Conservation (phyloP, 2,329 filamentous ascomycete genomes). For the Epichloe sibirici region DNA sequence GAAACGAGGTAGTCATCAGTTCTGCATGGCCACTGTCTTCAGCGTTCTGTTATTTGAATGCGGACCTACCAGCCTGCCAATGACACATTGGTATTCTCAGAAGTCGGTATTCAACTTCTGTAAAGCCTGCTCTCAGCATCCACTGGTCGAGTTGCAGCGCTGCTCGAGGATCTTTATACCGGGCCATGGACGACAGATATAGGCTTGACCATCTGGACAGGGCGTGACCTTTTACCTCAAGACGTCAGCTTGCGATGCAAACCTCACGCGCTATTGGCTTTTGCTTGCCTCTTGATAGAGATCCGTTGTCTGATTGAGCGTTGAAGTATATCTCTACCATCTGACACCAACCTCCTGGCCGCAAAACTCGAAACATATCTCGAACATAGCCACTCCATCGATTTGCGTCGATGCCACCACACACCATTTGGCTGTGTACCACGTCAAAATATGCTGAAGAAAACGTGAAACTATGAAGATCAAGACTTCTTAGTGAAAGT, state of each 20-base stretch:
- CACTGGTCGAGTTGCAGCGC: conserved; percentile 46
- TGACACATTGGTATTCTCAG: conserved; percentile 56
- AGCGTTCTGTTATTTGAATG: not conserved
- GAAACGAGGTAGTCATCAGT: not conserved
- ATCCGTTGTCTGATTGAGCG: conserved; percentile 75
- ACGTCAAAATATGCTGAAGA: conserved; percentile 63
- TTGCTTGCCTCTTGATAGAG: conserved; percentile 48
- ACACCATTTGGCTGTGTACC: conserved; percentile 65
- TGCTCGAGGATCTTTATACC: conserved; percentile 53
- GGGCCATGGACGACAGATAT: conserved; percentile 50
- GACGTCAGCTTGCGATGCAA: conserved; percentile 3
- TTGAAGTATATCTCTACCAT: conserved; percentile 82
- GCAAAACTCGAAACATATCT: conserved; percentile 62
- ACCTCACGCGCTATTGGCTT: not conserved
- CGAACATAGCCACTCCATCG: conserved; percentile 66
- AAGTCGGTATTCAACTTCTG: conserved; percentile 52
- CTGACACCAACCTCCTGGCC: conserved; percentile 72
- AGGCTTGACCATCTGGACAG: conserved; percentile 54
- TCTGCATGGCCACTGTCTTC: not conserved
- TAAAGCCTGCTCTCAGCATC: conserved; percentile 52
- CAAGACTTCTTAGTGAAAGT: not conserved
- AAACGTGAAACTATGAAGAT: conserved; percentile 47
- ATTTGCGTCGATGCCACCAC: conserved; percentile 56
- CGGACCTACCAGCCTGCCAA: conserved; percentile 49
- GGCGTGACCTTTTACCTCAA: conserved; percentile 40